Conservation (phyloP, 2,329 filamentous ascomycete species). For the Epichloe typhina region DNA sequence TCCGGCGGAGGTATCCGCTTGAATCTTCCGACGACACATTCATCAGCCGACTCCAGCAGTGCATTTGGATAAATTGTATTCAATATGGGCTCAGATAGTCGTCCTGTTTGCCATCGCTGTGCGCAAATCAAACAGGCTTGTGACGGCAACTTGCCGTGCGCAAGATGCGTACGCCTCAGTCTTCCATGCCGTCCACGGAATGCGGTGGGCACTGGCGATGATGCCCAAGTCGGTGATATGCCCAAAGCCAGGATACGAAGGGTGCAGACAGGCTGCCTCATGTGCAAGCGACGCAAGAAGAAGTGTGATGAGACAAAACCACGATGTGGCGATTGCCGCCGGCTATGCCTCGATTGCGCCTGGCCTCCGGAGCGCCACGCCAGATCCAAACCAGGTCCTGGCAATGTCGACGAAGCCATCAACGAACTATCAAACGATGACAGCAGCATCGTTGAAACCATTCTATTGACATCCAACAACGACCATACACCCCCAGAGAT, state of each 20-base stretch:
- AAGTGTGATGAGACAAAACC: conserved; percentile 34
- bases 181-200: conserved; percentile 19
- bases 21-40: not conserved
- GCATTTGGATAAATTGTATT: not conserved
- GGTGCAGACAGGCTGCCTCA: conserved; percentile 28
- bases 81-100: conserved; percentile 16
- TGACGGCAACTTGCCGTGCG: conserved; percentile 20
- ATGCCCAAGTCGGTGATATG: conserved; percentile 8
- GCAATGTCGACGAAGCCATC: conserved; percentile 5
- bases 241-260: conserved; percentile 21
- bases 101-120: conserved; percentile 21
- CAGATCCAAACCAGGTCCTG: conserved; percentile 7
- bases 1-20: not conserved
- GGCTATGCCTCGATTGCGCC: conserved; percentile 20
- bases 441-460: not conserved
- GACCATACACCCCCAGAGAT: not conserved
- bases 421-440: not conserved
- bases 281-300: conserved; percentile 33
- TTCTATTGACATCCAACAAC: not conserved
- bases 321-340: conserved; percentile 25
- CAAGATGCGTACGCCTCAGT: conserved; percentile 19
- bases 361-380: conserved; percentile 16
- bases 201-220: conserved; percentile 6
- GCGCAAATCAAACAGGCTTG: conserved; percentile 24
- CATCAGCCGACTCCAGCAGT: not conserved